Evolutionary conservation across 1,284 basidiomycete genomes (phyloP).

Genomic region (Phellopilus nigrolimitatus): DNA sequence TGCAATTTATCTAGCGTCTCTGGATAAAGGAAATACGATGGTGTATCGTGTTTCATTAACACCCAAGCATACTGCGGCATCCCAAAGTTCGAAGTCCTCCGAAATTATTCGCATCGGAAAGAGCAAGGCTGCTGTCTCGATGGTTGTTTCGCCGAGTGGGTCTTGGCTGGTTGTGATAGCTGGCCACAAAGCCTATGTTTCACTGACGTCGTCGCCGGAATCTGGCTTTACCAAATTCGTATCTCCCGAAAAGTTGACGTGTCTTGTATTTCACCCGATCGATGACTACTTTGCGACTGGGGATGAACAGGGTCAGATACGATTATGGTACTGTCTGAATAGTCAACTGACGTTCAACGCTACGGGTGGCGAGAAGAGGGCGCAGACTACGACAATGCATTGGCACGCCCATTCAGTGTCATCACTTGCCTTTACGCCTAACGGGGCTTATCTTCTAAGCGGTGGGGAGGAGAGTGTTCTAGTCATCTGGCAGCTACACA

Average conservation of each 20-base stretch:
- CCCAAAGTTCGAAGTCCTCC: constrained; percentile 43
- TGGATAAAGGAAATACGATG: constrained; percentile 45
- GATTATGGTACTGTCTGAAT: constrained; percentile 89
- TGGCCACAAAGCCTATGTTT: constrained; percentile 81
- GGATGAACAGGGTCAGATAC: constrained; percentile 80
- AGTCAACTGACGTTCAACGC: constrained; percentile 47
- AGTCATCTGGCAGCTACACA: constrained; percentile 92
- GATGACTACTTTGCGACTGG: constrained; percentile 96
- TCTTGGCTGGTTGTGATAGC: constrained; percentile 80
- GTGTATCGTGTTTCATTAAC: constrained; percentile 59
- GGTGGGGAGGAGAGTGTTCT: constrained; percentile 96
- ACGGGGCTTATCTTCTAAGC: constrained; percentile 90
- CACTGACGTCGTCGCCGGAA: constrained; percentile 47
- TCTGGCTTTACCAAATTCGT: constrained; percentile 84
- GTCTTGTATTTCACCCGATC: constrained; percentile 83
- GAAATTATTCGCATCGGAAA: constrained; percentile 62
- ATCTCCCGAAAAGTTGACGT: constrained; percentile 75
- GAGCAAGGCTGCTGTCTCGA: constrained; percentile 56
- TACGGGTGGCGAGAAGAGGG: constrained; percentile 61
- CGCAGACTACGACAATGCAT: constrained; percentile 84
- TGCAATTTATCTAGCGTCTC: constrained; percentile 7
- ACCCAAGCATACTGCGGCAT: constrained; percentile 39
- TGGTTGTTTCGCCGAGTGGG: constrained; percentile 74
- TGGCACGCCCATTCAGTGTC: constrained; percentile 99
- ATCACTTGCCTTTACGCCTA: constrained; percentile 82